A percentile compares a stretch with the other conserved stretches of the same genome.
phyloP scores from a whole-genome alignment of 1,284 basidiomycete genomes.

The Volvariella volvacea region DNA sequence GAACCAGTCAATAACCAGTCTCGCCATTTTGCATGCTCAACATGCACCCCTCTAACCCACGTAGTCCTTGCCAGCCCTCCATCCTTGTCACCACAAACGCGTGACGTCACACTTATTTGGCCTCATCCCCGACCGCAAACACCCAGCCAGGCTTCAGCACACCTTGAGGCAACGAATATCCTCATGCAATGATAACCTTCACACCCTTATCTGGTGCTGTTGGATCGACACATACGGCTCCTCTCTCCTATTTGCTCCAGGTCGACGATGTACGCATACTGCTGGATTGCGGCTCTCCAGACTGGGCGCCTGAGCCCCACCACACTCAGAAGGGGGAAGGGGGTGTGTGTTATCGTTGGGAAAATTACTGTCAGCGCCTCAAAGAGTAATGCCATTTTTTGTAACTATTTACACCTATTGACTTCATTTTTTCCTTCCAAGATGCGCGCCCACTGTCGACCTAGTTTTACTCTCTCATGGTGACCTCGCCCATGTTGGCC shows the following conservation, averaged over 20 bases:
- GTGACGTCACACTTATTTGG: conserved; percentile 8
- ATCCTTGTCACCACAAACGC: background rate
- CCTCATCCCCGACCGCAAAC: conserved; percentile 1
- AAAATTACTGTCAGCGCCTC: conserved; percentile 58
- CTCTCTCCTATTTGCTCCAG: conserved; percentile 83
- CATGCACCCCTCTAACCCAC: no score
- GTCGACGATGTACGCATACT: conserved; percentile 93
- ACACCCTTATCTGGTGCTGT: conserved; percentile 85
- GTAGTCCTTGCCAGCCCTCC: background rate
- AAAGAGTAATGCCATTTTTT: conserved; percentile 45
- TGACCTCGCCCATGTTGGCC: conserved; percentile 80
- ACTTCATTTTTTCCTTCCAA: conserved; percentile 22
- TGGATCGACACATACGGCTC: conserved; percentile 54
- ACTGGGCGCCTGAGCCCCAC: conserved; percentile 67
- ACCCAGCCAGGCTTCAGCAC: conserved; percentile 1
- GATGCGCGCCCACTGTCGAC: conserved; percentile 70
- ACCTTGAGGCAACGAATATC: background rate
- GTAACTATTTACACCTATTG: background rate
- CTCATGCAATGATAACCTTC: conserved; percentile 76
- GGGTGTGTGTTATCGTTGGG: conserved; percentile 38
- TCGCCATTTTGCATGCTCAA: no score
- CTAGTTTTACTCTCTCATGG: conserved; percentile 92
- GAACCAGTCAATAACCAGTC: no score
- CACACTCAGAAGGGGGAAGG: conserved; percentile 28
- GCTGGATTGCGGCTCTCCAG: conserved; percentile 90